These are phyloP conservation scores for Clavispora phyllophila DNA, from an alignment of 805 yeast genomes.

Conservation along the genomic window DNA sequence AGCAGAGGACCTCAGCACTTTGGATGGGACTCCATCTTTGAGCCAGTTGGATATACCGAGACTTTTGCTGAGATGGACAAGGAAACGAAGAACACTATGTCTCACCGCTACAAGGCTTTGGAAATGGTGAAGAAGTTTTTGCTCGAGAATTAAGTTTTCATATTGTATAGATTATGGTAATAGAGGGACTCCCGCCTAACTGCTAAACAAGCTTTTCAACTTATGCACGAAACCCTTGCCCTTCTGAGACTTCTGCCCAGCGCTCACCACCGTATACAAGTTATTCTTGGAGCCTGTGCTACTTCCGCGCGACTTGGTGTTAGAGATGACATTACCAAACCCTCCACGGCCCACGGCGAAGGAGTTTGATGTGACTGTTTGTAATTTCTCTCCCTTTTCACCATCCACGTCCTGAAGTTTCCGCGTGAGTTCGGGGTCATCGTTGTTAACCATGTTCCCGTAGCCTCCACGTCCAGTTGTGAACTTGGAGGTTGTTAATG, in stretches of 20 bases:
- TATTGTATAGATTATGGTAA: neutral
- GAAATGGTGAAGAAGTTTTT: slow-evolving; percentile 60
- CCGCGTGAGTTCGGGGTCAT: slow-evolving; percentile 53
- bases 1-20: slow-evolving; percentile 72
- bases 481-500: slow-evolving; percentile 47
- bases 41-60: slow-evolving; percentile 69
- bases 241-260: slow-evolving; percentile 25
- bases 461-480: slow-evolving; percentile 78
- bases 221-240: slow-evolving; percentile 36
- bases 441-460: slow-evolving; percentile 67
- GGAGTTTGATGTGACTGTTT: slow-evolving; percentile 42
- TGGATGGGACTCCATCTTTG: slow-evolving; percentile 93
- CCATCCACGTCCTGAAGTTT: slow-evolving; percentile 63
- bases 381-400: slow-evolving; percentile 22
- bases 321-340: slow-evolving; percentile 51
- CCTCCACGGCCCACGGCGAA: slow-evolving; percentile 62
- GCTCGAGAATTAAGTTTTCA: neutral
- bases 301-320: slow-evolving; percentile 21
- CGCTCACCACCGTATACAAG: slow-evolving; percentile 32
- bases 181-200: neutral
- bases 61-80: slow-evolving; percentile 86
- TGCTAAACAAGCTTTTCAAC: slow-evolving; percentile 39
- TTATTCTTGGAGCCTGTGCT: slow-evolving; percentile 20
- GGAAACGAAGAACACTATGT: slow-evolving; percentile 66
- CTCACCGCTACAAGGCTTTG: slow-evolving; percentile 86